A percentile compares a stretch with the other conserved stretches of the same genome.
Conservation (phyloP, 2,329 filamentous ascomycete species). For the Pseudogymnoascus destructans region DNA sequence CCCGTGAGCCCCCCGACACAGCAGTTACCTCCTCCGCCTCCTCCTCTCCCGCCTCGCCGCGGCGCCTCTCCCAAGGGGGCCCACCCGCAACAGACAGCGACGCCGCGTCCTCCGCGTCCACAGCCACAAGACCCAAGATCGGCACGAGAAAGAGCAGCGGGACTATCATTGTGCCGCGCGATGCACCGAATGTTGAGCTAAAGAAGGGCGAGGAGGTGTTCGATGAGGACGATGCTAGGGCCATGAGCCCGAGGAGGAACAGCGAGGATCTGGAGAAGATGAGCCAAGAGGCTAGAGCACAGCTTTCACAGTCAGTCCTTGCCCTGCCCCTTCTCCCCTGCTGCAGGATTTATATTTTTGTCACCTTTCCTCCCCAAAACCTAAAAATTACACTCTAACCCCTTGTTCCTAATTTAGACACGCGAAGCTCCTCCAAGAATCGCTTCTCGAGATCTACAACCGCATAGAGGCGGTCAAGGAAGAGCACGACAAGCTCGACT, state of each 20-base stretch:
- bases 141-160: constrained; percentile 67
- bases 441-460: constrained; percentile 77
- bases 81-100: constrained; percentile 3
- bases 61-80: constrained; percentile 5
- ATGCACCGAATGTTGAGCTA: constrained; percentile 60
- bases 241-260: constrained; percentile 87
- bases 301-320: constrained; percentile 40
- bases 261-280: constrained; percentile 83
- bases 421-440: constrained; percentile 78
- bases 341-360: not conserved
- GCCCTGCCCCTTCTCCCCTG: not conserved
- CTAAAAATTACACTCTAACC: not conserved
- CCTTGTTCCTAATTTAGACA: constrained; percentile 43
- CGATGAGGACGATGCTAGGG: constrained; percentile 76
- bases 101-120: constrained; percentile 6
- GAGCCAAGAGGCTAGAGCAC: constrained; percentile 65
- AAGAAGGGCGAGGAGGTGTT: constrained; percentile 52
- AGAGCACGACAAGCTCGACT: constrained; percentile 93
- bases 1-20: constrained; percentile 4
- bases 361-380: not conserved
- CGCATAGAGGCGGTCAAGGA: constrained; percentile 88
- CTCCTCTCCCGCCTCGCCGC: not conserved
- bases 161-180: constrained; percentile 69
- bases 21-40: constrained; percentile 1
- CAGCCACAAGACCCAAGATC: constrained; percentile 39